Percentiles rank a stretch among this genome's conserved stretches.
phyloP scores from a whole-genome alignment of 2,329 filamentous ascomycete genomes.

The Ophiostoma sp. region DNA sequence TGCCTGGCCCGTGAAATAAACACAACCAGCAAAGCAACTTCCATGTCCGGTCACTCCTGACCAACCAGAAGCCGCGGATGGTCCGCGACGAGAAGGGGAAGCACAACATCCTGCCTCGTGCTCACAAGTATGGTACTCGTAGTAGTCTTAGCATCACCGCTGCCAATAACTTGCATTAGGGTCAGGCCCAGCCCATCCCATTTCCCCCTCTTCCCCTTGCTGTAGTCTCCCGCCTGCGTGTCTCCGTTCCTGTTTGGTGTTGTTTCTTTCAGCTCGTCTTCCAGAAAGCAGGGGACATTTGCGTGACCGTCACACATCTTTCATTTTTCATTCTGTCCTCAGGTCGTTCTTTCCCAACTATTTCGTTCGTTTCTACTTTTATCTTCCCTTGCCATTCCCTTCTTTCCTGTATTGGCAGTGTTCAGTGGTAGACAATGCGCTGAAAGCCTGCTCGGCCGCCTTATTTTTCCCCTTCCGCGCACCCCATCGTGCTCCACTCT shows the following conservation, averaged over 20 bases:
- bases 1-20: background rate
- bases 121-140: background rate
- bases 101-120: conserved; percentile 24
- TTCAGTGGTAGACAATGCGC: background rate
- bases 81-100: conserved; percentile 9
- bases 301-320: background rate
- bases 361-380: background rate
- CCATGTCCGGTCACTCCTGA: conserved; percentile 8
- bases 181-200: background rate
- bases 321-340: background rate
- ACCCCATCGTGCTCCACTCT: conserved; percentile 24
- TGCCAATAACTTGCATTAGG: conserved; percentile 7
- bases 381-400: too few species aligned
- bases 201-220: conserved; percentile 1
- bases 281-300: conserved; percentile 11
- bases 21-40: conserved; percentile 6
- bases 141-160: background rate
- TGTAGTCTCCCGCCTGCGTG: background rate
- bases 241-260: background rate
- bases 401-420: background rate
- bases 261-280: background rate
- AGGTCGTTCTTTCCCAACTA: conserved; percentile 1
- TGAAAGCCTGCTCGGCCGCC: conserved; percentile 16
- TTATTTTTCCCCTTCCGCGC: conserved; percentile 25
- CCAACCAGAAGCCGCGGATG: conserved; percentile 10